Evolutionary conservation across 1,139 yeast species (phyloP), one percentile per base, ranked within the genome.

Genomic region (Blastobotrys ciferrii): DNA sequence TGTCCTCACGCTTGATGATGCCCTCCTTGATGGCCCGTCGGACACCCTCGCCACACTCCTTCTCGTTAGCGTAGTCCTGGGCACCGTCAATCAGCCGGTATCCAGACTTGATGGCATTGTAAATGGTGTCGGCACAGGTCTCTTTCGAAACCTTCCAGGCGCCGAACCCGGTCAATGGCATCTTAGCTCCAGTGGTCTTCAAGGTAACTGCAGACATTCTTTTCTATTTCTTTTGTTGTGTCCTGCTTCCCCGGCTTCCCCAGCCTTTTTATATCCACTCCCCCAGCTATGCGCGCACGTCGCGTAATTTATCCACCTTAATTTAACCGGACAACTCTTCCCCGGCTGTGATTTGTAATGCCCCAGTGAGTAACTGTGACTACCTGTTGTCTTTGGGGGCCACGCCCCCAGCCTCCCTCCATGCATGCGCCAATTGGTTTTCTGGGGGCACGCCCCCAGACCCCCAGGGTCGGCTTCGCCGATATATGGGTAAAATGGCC

Each of bases 151-250:
- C 66, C 53, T 72, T 74, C 77, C 79, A 76, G 46, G 77, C 71
- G 18, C 81, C 81, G 48, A 75, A 69, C 25, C 79, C 81, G 53
- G 75, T 69, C 36, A 69, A 68, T 39, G 81, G 80, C 63, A 76
- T 72, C 41, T 61, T 56, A 39, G 64, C 63, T 46, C 78, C 78
- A 19, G 67, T 32, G 35, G 63, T 60, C 51, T 58, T 52, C 42
- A 62, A 60, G 43, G 61, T 60, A 32, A 61, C 51, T 43, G 61
- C 13, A 41, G 51, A 45, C 25, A 32, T 43, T 15, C n/a, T n/a
- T n/a, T 39, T 20, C 25, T 28, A 23, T 35, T 18, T 39, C n/a
- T 36, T 31, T 32, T 13, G 32, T 25, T 13, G 14, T 13, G 33
- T 13, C 20, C 20, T 39, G 28, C 28, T 23, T 23, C 28, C 28